These are phyloP conservation scores for Tricholoma terreum DNA, from an alignment of 768 basidiomycete species.

Conservation along the genomic window DNA sequence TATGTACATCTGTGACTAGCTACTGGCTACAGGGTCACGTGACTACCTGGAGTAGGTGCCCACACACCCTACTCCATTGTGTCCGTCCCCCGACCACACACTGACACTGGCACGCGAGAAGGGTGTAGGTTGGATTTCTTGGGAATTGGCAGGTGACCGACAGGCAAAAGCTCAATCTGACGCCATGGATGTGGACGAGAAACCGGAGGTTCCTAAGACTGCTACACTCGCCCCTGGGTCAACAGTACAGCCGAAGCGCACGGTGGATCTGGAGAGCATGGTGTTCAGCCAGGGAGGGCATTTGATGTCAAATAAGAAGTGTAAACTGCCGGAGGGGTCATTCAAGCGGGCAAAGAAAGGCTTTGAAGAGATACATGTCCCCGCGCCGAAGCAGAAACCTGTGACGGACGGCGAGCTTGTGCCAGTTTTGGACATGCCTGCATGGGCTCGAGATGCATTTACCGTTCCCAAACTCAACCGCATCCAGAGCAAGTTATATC, in stretches of 20 bases:
- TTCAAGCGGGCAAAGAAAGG: slow-evolving; percentile 97
- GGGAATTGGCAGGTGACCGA: slow-evolving; percentile 81
- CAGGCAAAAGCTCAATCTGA: slow-evolving; percentile 53
- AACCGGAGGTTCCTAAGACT: slow-evolving; percentile 67
- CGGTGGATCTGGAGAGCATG: slow-evolving; percentile 88
- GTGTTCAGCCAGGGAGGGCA: slow-evolving; percentile 94
- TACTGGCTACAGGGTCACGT: no score
- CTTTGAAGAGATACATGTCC: slow-evolving; percentile 97
- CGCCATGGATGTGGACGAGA: slow-evolving; percentile 79
- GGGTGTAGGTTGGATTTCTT: slow-evolving; percentile 92
- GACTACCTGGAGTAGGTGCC: no score
- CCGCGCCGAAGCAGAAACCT: slow-evolving; percentile 79
- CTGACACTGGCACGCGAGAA: no score
- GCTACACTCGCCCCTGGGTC: slow-evolving; percentile 87
- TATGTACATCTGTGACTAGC: no score
- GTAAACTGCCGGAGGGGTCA: slow-evolving; percentile 94
- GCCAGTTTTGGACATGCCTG: slow-evolving; percentile 66
- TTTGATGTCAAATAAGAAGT: slow-evolving; percentile 97
- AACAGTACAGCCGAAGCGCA: slow-evolving; percentile 77
- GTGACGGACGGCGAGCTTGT: slow-evolving; percentile 65
- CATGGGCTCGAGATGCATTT: slow-evolving; percentile 91
- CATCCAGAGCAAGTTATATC: slow-evolving; percentile 92
- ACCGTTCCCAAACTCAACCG: slow-evolving; percentile 79
- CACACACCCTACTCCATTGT: no score
- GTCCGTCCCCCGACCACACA: no score